Evolutionary conservation across 495 filamentous ascomycete species (phyloP).

Genomic region (Neurospora tetraspora): DNA sequence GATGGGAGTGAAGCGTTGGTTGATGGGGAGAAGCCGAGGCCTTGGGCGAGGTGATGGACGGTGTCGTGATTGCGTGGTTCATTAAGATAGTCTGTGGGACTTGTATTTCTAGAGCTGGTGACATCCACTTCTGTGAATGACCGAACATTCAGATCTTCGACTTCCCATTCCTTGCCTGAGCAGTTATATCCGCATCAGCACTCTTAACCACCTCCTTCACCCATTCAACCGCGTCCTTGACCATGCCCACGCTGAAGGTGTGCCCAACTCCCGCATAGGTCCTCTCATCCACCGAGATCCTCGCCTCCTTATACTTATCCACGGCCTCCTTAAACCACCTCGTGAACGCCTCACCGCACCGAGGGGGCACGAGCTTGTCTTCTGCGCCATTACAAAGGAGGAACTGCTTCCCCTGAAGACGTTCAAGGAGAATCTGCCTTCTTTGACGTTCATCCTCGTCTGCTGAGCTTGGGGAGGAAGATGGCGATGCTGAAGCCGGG

Average conservation of each 20-base stretch:
- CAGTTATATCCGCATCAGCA: slow-evolving; percentile 6
- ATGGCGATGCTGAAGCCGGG: neutral
- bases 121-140: neutral
- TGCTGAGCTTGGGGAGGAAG: neutral
- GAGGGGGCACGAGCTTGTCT: slow-evolving; percentile 82
- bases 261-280: slow-evolving; percentile 67
- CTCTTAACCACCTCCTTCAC: slow-evolving; percentile 41
- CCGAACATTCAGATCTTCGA: slow-evolving; percentile 14
- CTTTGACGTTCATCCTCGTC: slow-evolving; percentile 17
- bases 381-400: slow-evolving; percentile 63
- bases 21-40: slow-evolving; percentile 17
- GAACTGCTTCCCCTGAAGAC: slow-evolving; percentile 62
- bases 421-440: slow-evolving; percentile 33
- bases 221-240: slow-evolving; percentile 56
- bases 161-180: neutral
- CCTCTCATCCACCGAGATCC: slow-evolving; percentile 57
- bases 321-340: slow-evolving; percentile 56
- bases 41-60: slow-evolving; percentile 16
- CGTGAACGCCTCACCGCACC: slow-evolving; percentile 57
- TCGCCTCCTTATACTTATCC: slow-evolving; percentile 48
- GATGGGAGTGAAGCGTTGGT: slow-evolving; percentile 25
- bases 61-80: neutral
- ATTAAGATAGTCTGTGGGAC: neutral
- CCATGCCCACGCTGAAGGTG: slow-evolving; percentile 63
- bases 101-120: neutral